Percentiles rank a stretch among this genome's conserved stretches.
These are phyloP conservation scores for Colletotrichum costaricense DNA, from an alignment of 2,329 filamentous ascomycete genomes.

Conservation along the genomic window DNA sequence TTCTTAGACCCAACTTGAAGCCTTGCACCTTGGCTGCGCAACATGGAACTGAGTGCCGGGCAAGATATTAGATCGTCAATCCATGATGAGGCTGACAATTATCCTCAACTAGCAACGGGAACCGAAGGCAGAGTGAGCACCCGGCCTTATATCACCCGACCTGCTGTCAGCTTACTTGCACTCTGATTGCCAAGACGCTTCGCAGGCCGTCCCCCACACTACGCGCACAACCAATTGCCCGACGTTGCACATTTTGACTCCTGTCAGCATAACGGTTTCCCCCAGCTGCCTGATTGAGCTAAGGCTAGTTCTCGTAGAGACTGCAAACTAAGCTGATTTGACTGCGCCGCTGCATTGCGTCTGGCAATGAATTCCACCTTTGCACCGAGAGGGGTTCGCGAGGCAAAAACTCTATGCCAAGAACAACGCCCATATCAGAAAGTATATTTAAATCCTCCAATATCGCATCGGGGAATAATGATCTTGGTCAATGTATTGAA, in stretches of 20 bases:
- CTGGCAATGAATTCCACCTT: neutral
- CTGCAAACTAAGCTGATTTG: neutral
- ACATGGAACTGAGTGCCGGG: neutral
- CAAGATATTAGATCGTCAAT: neutral
- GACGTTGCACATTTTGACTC: neutral
- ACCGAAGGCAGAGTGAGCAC: neutral
- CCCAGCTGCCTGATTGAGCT: conserved; percentile 8
- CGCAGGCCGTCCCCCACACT: neutral
- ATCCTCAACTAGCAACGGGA: neutral
- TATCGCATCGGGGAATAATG: neutral
- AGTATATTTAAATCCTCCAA: neutral
- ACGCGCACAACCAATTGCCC: neutral
- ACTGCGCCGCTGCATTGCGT: neutral
- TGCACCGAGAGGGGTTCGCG: neutral
- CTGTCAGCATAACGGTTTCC: neutral
- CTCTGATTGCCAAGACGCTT: neutral
- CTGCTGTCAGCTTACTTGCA: neutral
- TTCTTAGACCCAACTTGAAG: too few species aligned
- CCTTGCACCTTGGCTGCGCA: neutral
- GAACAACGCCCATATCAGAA: neutral
- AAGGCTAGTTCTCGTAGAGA: neutral
- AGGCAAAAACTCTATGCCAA: neutral
- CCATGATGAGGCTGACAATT: neutral
- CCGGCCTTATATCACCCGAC: neutral
- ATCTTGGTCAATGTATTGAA: too few species aligned